Conservation (phyloP, 768 basidiomycete genomes). For the Termitomyces sp. region DNA sequence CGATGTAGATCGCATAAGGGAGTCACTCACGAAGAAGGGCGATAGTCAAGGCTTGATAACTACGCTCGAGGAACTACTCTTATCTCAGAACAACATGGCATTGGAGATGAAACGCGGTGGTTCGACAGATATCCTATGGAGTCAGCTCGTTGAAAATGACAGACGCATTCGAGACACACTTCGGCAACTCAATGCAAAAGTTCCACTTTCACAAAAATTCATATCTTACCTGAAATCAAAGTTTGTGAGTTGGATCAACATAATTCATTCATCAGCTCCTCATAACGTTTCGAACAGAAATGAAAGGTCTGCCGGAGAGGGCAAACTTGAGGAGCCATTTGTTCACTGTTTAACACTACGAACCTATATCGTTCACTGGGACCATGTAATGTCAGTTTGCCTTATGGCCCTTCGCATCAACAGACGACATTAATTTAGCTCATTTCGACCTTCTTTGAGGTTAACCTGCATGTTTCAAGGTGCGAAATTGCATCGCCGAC, state of each 20-base stretch:
- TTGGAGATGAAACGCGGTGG: constrained; percentile 8
- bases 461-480: no score
- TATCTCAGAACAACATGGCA: constrained; percentile 6
- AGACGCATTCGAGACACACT: constrained; percentile 9
- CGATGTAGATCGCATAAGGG: constrained; percentile 5
- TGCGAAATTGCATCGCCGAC: no score
- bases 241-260: constrained; percentile 4
- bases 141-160: constrained; percentile 10
- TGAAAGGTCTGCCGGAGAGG: neutral
- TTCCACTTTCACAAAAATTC: constrained; percentile 9
- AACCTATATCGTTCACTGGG: neutral
- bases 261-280: neutral
- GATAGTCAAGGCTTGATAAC: constrained; percentile 5
- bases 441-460: neutral
- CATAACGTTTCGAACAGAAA: neutral
- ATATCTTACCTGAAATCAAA: constrained; percentile 7
- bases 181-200: constrained; percentile 6
- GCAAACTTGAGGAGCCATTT: neutral
- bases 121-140: constrained; percentile 8
- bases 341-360: neutral
- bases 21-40: constrained; percentile 3
- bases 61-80: neutral
- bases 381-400: neutral
- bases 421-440: neutral
- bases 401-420: neutral